Evolutionary conservation across 116 monocot genomes (phyloP).

Genomic region (Trichopus zeylanicus): DNA sequence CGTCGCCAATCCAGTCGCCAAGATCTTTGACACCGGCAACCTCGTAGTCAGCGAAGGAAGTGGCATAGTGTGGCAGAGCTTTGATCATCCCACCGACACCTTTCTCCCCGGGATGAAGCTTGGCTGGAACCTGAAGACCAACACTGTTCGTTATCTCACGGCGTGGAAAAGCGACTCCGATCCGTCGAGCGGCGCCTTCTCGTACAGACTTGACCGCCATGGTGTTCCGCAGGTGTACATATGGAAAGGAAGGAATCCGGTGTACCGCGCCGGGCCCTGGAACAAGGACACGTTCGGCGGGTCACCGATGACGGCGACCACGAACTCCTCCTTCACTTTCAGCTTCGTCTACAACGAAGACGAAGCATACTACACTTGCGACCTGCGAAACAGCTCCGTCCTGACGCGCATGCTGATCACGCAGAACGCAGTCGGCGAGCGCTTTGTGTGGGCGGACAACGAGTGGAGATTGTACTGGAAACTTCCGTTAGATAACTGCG

Average conservation of each 20-base stretch:
- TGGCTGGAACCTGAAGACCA: background rate
- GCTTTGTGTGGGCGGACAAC: too few relatives aligned
- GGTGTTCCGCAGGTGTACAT: background rate
- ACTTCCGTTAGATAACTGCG: too few relatives aligned
- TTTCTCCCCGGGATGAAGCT: background rate
- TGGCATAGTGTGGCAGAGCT: slow-evolving; percentile 6
- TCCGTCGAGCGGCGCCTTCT: background rate
- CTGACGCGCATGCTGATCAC: too few relatives aligned
- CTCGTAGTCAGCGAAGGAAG: background rate
- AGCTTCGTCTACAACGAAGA: too few relatives aligned
- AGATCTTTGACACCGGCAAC: background rate
- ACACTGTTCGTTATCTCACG: background rate
- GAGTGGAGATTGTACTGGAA: too few relatives aligned
- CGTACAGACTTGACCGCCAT: background rate
- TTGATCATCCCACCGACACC: slow-evolving; percentile 6
- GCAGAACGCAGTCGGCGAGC: too few relatives aligned
- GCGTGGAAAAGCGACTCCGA: slow-evolving; percentile 2
- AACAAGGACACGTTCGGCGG: too few relatives aligned
- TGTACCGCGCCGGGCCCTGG: background rate
- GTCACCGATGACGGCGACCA: too few relatives aligned
- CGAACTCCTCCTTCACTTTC: too few relatives aligned
- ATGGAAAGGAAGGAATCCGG: background rate
- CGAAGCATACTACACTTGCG: background rate
- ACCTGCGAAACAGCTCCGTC: too few relatives aligned
- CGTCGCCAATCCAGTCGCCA: too few relatives aligned